Conservation (phyloP, 139 green algal species). For the Edaphochlamys debaryana region DNA sequence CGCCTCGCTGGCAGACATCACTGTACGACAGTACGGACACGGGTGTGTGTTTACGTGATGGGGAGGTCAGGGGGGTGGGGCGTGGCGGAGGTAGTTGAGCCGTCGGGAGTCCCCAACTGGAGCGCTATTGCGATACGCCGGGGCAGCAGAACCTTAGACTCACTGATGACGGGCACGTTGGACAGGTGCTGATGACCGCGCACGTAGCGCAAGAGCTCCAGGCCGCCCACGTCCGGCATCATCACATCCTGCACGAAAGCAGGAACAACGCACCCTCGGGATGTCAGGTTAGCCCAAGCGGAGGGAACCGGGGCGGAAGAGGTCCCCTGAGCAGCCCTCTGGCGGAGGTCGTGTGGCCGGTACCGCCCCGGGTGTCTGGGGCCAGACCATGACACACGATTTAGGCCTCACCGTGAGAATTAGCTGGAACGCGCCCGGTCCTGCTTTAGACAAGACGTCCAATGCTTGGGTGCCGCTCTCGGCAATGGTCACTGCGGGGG, state of each 20-base stretch:
- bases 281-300: no score
- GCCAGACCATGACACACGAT: no score
- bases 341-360: no score
- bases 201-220: slow-evolving; percentile 86
- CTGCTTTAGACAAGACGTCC: slow-evolving; percentile 67
- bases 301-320: no score
- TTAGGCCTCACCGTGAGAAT: slow-evolving; percentile 75
- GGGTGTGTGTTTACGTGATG: neutral
- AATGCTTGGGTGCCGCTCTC: slow-evolving; percentile 80
- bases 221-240: slow-evolving; percentile 90
- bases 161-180: slow-evolving; percentile 89
- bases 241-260: slow-evolving; percentile 89
- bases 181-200: slow-evolving; percentile 66
- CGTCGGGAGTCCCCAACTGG: no score
- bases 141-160: no score
- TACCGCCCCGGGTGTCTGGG: no score
- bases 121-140: no score
- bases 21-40: slow-evolving; percentile 40
- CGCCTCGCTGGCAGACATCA: slow-evolving; percentile 92
- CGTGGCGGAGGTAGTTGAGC: no score
- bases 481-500: slow-evolving; percentile 75
- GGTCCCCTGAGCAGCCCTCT: no score
- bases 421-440: slow-evolving; percentile 82
- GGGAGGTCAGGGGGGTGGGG: neutral
- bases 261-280: no score